Evolutionary conservation across 108 stramenopile genomes (phyloP).

Genomic region (Cyclotella cryptica): DNA sequence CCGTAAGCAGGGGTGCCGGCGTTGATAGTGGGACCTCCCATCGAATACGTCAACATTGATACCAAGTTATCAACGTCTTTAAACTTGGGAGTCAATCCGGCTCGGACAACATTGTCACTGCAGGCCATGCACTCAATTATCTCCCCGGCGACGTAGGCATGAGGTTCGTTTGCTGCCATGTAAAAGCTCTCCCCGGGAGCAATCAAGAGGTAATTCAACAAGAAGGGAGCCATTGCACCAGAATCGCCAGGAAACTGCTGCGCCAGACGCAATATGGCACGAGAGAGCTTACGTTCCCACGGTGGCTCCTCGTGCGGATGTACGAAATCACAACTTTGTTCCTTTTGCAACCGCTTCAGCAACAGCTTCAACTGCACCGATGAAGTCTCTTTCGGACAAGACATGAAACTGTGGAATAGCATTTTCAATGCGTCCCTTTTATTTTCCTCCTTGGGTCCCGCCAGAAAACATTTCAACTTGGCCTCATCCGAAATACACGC

Average conservation of each 20-base stretch:
- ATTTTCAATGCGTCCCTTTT: slow-evolving; percentile 66
- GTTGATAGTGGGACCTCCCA: slow-evolving; percentile 83
- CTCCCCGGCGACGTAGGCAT: slow-evolving; percentile 96
- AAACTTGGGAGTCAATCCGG: slow-evolving; percentile 98
- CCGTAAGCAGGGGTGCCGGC: slow-evolving; percentile 65
- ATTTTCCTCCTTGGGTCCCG: slow-evolving; percentile 35
- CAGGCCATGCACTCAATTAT: slow-evolving; percentile 99
- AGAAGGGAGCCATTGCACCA: slow-evolving; percentile 90
- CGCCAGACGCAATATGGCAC: slow-evolving; percentile 78
- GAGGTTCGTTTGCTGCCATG: slow-evolving; percentile 93
- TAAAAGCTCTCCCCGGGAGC: slow-evolving; percentile 90
- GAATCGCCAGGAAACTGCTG: slow-evolving; percentile 92
- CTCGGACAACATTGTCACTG: slow-evolving; percentile 98
- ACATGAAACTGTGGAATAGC: slow-evolving; percentile 88
- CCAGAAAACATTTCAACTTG: slow-evolving; percentile 72
- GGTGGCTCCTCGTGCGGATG: slow-evolving; percentile 47
- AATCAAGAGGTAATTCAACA: slow-evolving; percentile 85
- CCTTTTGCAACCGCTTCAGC: slow-evolving; percentile 69
- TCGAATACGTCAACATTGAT: slow-evolving; percentile 93
- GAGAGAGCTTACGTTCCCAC: slow-evolving; percentile 73
- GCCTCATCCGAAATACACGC: slow-evolving; percentile 83
- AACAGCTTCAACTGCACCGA: slow-evolving; percentile 62
- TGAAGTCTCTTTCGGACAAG: slow-evolving; percentile 61
- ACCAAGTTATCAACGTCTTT: slow-evolving; percentile 96
- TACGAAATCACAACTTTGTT: slow-evolving; percentile 60